Base-by-base conservation (phyloP, 331 rosid species). In the Pyrus hybrid region DNA sequence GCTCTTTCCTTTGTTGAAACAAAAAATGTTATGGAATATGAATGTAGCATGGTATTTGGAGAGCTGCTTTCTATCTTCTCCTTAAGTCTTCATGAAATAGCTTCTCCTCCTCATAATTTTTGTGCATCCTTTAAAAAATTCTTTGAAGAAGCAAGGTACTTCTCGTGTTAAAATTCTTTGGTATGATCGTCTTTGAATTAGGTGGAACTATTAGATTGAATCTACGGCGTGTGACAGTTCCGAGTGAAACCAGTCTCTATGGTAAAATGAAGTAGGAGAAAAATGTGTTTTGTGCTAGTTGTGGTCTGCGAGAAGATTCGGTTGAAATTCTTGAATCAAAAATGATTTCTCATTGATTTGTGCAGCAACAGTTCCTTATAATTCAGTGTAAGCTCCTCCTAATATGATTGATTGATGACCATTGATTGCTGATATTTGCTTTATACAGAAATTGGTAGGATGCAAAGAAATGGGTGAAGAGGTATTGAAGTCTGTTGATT, bases 381-480 rank as follows among this genome's bases (percentile, higher is more conserved):
- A 10, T 21, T 35, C 47, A 22, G n/a, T 26, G 20, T 33, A 75
- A 47, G 62, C 71, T 29, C 30, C 23, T 71, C 9, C 25, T 11
- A 3, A 13, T 53, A 22, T 37, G 16, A 29, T 20, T 29, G 66
- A 26, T 61, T 25, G 69, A 62, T 57, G n/a, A 62, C 64, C 16
- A 21, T 63, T 78, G 43, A 8, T 64, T 13, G 58, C 56, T 45
- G 2, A 71, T 21, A 60, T 68, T 66, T 43, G 60, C 77, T 67
- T 56, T 28, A 67, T 82, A 79, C 96, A 93, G 96, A 90, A 90
- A 71, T 80, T 91, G 77, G 93, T 90, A 8, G 96, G 98, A 63
- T 93, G 98, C 89, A 93, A 86, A 73, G 87, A 87, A 80, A 75
- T 90, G 66, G 94, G 98, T 10, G 96, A 93, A 80, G 96, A 90